Percentiles rank a stretch among this genome's conserved stretches.
Evolutionary conservation across 2,329 filamentous ascomycete genomes (phyloP).

Genomic region (Ceratocystis papillata): DNA sequence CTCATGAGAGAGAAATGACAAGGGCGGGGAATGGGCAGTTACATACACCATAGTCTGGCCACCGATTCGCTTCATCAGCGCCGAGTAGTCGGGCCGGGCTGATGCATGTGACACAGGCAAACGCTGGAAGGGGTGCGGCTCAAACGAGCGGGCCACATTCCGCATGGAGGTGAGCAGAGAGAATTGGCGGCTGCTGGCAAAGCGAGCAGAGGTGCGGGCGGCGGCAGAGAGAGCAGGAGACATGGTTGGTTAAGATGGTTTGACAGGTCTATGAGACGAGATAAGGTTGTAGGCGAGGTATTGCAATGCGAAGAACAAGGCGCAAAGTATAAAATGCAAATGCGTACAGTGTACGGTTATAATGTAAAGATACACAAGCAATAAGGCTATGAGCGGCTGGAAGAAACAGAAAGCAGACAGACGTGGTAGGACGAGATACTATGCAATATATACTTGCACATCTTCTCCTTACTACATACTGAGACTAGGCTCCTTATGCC

Average conservation of each 20-base stretch:
- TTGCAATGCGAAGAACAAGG: not conserved
- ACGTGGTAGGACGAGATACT: not conserved
- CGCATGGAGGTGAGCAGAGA: conserved; percentile 32
- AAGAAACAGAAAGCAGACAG: too few species aligned
- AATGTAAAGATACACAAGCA: not conserved
- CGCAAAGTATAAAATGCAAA: not conserved
- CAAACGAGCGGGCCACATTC: conserved; percentile 31
- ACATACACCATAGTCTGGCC: conserved; percentile 32
- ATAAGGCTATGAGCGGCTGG: not conserved
- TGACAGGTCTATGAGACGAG: not conserved
- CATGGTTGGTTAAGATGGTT: conserved; percentile 13
- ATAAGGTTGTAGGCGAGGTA: conserved; percentile 3
- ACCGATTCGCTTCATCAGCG: conserved; percentile 30
- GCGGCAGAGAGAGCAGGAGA: conserved; percentile 18
- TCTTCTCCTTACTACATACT: not conserved
- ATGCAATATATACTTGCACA: too few species aligned
- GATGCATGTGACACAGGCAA: conserved; percentile 29
- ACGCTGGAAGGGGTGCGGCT: conserved; percentile 33
- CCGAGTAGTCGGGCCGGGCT: conserved; percentile 31
- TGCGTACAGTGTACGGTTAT: not conserved
- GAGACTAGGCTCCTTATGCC: not conserved
- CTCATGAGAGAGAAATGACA: not conserved
- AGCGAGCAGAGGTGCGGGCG: conserved; percentile 27
- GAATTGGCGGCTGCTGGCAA: conserved; percentile 31
- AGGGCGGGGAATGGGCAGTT: not conserved